Evolutionary conservation across 148 eudicot species (phyloP), one percentile per base, ranked within the genome.

Genomic region (Chenopodium album): DNA sequence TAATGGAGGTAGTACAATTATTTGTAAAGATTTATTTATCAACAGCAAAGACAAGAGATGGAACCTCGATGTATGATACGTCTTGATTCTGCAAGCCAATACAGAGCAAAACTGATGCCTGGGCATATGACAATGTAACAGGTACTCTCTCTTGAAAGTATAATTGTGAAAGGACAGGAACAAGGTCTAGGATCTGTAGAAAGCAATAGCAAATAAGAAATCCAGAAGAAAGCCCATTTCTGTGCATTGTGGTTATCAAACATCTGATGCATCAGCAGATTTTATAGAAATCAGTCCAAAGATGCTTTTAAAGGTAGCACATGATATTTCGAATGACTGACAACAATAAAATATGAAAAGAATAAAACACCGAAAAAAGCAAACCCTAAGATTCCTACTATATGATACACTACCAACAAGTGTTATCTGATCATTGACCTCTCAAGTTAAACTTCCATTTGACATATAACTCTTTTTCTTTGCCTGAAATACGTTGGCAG

Each of bases 61-160:
- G 75, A 78, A 95, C 99, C 97, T 92, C 93, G 34, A 88, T 79
- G 80, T 85, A 83, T 80, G 98, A 88, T 79, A 94, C 47, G 75
- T 94, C 83, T 67, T 88, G 89, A 34, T 75, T 76, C 87, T 96
- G 99, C 91, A 96, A 91, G 80, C 98, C 98, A 78, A 87, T 86
- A 86, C 97, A 91, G 79, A 96, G 94, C 85, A 96, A 88, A 78
- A 96, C 90, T 62, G 99, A 94, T 82, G 99, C 94, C 83, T 96
- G 98, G 76, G 88, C 86, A 84, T 84, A 87, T 56, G 98, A 91
- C 65, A 96, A 69, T 29, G 92, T 68, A 77, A 96, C 97, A 22
- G 97, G 99, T 81, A 96, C 73, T 82, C 88, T 94, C 85, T 85
- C 94, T 86, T 73, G 82, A 83, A 94, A 94, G 86, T 91, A 96